A percentile compares a stretch with the other conserved stretches of the same genome.
phyloP scores from a whole-genome alignment of 306 rosid species.

The Lagenaria siceraria region DNA sequence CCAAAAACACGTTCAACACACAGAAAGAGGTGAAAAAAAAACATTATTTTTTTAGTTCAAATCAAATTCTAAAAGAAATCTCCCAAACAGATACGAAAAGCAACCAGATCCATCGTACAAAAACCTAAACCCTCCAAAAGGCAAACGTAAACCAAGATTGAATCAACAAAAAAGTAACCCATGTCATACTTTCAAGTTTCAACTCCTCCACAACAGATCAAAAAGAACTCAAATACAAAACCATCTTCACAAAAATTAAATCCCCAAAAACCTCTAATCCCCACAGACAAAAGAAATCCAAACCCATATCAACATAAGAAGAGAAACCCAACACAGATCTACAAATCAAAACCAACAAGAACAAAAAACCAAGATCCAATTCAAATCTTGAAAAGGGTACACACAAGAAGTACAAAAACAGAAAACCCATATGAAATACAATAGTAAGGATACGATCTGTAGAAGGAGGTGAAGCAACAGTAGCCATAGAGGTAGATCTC shows the following conservation, averaged over 20 bases:
- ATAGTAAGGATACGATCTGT: slow-evolving; percentile 81
- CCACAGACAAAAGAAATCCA: neutral
- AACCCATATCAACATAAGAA: neutral
- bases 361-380: neutral
- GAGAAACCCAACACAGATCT: slow-evolving; percentile 13
- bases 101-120: neutral
- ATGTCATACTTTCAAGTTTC: neutral
- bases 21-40: neutral
- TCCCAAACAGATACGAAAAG: neutral
- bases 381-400: neutral
- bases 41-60: neutral
- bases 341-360: neutral
- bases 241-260: neutral
- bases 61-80: neutral
- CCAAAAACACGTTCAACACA: neutral
- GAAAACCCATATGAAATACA: neutral
- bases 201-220: neutral
- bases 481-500: slow-evolving; percentile 43
- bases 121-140: neutral
- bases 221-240: neutral
- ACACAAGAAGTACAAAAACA: neutral
- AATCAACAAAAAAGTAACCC: neutral
- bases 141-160: neutral
- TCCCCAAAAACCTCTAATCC: neutral
- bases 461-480: slow-evolving; percentile 67